Base-by-base conservation (phyloP, 345 rosid genomes). In the Nephelium lappaceum region DNA sequence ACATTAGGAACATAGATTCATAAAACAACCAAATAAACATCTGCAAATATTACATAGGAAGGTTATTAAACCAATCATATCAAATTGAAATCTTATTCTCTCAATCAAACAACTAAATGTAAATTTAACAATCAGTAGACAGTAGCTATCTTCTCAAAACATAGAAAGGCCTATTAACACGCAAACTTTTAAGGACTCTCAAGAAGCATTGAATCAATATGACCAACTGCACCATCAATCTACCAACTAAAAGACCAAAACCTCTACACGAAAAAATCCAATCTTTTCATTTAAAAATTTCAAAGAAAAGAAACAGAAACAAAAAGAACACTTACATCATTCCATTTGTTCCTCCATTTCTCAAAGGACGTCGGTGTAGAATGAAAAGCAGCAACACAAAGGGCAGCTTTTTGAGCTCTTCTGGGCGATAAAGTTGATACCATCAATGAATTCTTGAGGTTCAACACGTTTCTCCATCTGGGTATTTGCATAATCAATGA, bases 271-370 rank as follows among this genome's bases (percentile, higher is more conserved):
- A 45, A 1, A 24, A 77, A 62, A 38, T 64, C 23, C 61, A 78
- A 57, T 49, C 15, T 53, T 73, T 62, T 9, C 58, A 67, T 71
- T 31, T 18, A 8, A 12, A 64, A 43, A 11, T 42, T 11, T 27
- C 6, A 6, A 23, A 11, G 67, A 7, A 38, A 55, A 36, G 42
- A 8, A 51, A 39, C 21, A 43, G 24, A 36, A 77, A 53, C 6
- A 38, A 11, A 69, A 5, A 16, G 43, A 80, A 31, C 36, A 31
- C 91, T 86, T 68, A 91, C 94, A 10, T 70, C 53, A 38, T 76
- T 79, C 87, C 83, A 84, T 72, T 87, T 86, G 72, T 53, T 83
- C 84, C 82, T 91, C 93, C 91, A 77, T 76, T 86, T 88, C 55
- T 87, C 85, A 10, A 65, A 76, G 3, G 84, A 11, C 36, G 67